Evolutionary conservation across 352 stramenopile species (phyloP).

Genomic region (Globisporangium canariense): DNA sequence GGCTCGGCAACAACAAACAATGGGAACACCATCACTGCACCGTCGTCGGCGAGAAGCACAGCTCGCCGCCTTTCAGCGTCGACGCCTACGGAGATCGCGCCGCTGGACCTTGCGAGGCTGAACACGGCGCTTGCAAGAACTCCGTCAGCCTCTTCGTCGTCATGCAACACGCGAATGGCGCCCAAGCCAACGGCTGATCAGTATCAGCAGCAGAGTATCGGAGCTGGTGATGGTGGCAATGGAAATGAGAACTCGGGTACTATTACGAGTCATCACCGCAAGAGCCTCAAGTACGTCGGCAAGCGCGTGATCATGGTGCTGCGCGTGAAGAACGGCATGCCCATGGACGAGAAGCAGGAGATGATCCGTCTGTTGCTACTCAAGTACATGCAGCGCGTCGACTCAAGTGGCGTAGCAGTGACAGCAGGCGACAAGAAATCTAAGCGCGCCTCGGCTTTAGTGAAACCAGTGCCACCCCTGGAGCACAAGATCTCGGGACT

Average conservation of each 20-base stretch:
- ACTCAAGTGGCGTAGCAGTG: background rate
- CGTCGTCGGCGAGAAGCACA: background rate
- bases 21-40: background rate
- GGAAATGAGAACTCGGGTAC: background rate
- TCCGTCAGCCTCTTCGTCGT: background rate
- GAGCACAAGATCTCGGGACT: constrained; percentile 19
- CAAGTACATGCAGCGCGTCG: constrained; percentile 24
- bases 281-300: constrained; percentile 48
- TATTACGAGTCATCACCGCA: constrained; percentile 9
- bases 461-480: background rate
- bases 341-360: constrained; percentile 44
- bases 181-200: no score
- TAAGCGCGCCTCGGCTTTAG: background rate
- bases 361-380: constrained; percentile 54
- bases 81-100: constrained; percentile 4
- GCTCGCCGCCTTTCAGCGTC: background rate
- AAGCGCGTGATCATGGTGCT: constrained; percentile 72
- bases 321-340: constrained; percentile 47
- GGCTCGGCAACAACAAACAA: background rate
- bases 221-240: background rate
- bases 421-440: background rate
- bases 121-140: background rate
- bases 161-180: background rate
- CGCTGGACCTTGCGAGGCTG: constrained; percentile 11
- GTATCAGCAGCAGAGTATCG: no score